Evolutionary conservation across 352 stramenopile genomes (phyloP).

Genomic region (Pythium aristosporum): DNA sequence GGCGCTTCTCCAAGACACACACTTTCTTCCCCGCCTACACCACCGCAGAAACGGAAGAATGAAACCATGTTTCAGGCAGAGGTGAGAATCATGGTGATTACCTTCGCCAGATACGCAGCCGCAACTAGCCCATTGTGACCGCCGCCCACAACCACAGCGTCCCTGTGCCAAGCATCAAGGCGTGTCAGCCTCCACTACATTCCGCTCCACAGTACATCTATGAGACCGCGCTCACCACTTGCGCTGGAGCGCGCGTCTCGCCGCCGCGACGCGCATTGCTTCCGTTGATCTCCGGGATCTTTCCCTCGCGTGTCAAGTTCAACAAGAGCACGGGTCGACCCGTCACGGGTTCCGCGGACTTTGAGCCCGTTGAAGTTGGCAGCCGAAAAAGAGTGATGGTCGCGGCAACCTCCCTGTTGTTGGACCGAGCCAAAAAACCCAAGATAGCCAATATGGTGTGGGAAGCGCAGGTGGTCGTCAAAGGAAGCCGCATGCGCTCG

Average conservation of each 20-base stretch:
- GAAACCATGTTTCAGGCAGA: not conserved
- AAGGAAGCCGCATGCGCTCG: constrained; percentile 8
- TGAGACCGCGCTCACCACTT: constrained; percentile 15
- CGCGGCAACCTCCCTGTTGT: constrained; percentile 1
- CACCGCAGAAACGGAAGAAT: not conserved
- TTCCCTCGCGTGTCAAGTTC: constrained; percentile 23
- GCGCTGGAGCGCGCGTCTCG: constrained; percentile 14
- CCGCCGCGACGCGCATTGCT: constrained; percentile 8
- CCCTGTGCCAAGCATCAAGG: constrained; percentile 35
- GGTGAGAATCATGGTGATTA: constrained; percentile 8
- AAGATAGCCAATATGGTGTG: constrained; percentile 21
- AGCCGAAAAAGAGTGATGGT: constrained; percentile 22
- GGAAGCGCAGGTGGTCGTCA: constrained; percentile 26
- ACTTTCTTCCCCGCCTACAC: constrained; percentile 74
- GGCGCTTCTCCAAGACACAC: constrained; percentile 85
- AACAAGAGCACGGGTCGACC: constrained; percentile 18
- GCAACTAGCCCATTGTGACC: constrained; percentile 90
- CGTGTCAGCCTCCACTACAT: not conserved
- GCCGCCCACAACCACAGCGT: constrained; percentile 87
- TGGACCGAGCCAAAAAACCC: not conserved
- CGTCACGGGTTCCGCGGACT: constrained; percentile 6
- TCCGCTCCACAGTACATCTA: not conserved
- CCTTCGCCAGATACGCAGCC: constrained; percentile 88
- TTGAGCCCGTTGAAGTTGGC: constrained; percentile 28
- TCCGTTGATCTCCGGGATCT: too few species aligned